Conservation (phyloP, 2,329 filamentous ascomycete species). For the Xylariales sp. region DNA sequence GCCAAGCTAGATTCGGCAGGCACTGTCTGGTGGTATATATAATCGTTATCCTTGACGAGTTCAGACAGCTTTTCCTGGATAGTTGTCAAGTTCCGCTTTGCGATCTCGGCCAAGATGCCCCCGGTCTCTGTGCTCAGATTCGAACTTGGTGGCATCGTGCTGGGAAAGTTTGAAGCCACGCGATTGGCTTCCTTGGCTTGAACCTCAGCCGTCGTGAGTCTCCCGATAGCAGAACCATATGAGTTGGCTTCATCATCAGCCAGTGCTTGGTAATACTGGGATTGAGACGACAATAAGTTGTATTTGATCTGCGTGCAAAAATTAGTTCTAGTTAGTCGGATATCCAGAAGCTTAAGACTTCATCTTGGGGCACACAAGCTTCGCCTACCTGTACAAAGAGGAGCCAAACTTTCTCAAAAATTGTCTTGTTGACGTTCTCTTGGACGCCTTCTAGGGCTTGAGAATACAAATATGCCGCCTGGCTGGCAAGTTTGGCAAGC, state of each 20-base stretch:
- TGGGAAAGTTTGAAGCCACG: slow-evolving; percentile 75
- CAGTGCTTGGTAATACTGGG: slow-evolving; percentile 90
- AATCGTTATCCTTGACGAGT: slow-evolving; percentile 89
- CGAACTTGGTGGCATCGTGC: slow-evolving; percentile 71
- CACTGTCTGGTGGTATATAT: slow-evolving; percentile 93
- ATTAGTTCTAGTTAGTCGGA: too few relatives aligned
- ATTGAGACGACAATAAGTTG: slow-evolving; percentile 75
- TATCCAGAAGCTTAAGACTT: too few relatives aligned
- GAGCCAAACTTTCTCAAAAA: slow-evolving; percentile 94
- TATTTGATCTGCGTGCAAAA: slow-evolving; percentile 75
- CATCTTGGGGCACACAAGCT: too few relatives aligned
- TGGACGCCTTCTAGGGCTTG: slow-evolving; percentile 88
- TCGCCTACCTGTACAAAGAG: slow-evolving; percentile 67
- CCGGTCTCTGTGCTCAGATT: slow-evolving; percentile 82
- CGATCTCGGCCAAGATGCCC: slow-evolving; percentile 68
- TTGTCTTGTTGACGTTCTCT: slow-evolving; percentile 83
- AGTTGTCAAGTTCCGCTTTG: slow-evolving; percentile 74
- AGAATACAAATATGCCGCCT: slow-evolving; percentile 81
- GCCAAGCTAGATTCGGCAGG: slow-evolving; percentile 79
- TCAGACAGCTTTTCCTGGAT: slow-evolving; percentile 78
- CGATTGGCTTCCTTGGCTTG: slow-evolving; percentile 75
- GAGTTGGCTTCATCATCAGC: slow-evolving; percentile 86
- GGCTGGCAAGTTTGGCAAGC: slow-evolving; percentile 87
- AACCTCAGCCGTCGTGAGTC: slow-evolving; percentile 75
- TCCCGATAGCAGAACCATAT: slow-evolving; percentile 78